Evolutionary conservation across 352 stramenopile genomes (phyloP).

Genomic region (Globisporangium megalacanthum): DNA sequence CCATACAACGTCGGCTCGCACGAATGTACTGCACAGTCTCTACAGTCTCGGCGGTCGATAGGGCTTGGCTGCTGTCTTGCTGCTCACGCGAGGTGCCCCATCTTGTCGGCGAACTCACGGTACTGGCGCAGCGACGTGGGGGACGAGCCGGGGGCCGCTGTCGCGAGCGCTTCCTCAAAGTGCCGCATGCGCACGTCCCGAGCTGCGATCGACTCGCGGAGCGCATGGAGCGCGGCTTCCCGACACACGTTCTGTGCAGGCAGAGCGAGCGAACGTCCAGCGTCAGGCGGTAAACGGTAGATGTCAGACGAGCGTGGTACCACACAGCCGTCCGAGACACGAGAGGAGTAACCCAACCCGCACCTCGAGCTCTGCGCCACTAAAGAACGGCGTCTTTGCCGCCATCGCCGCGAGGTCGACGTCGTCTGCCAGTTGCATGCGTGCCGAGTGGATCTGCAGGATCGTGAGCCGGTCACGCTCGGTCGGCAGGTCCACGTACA

Average conservation of each 20-base stretch:
- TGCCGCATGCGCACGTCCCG: conserved; percentile 48
- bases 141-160: conserved; percentile 52
- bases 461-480: conserved; percentile 56
- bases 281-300: background rate
- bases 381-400: conserved; percentile 55
- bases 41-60: background rate
- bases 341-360: background rate
- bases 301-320: background rate
- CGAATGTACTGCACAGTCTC: background rate
- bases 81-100: conserved; percentile 43
- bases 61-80: too few relatives aligned
- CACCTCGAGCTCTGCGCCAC: conserved; percentile 86
- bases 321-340: background rate
- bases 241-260: conserved; percentile 73
- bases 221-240: conserved; percentile 65
- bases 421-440: conserved; percentile 56
- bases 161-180: conserved; percentile 45
- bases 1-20: background rate
- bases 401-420: conserved; percentile 61
- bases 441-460: conserved; percentile 65
- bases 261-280: conserved; percentile 9
- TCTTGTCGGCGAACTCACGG: conserved; percentile 48
- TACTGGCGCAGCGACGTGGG: conserved; percentile 49
- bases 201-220: conserved; percentile 65
- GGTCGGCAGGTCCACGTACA: conserved; percentile 92